Conservation (phyloP, 2,329 filamentous ascomycete species). For the Stagonosporopsis rhizophila region DNA sequence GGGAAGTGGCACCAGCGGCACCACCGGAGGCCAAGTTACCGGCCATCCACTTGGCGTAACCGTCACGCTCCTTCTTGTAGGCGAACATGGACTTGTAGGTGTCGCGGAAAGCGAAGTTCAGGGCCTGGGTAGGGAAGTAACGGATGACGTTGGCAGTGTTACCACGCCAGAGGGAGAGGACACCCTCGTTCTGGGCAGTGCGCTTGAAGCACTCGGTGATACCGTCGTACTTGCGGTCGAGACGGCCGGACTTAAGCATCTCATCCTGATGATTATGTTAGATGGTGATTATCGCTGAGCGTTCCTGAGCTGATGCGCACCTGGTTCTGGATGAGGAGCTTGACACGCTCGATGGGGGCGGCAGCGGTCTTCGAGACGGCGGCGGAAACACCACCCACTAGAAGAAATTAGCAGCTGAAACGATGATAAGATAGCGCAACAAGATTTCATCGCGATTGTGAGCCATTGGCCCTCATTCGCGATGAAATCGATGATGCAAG, state of each 20-base stretch:
- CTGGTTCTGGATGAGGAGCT: constrained; percentile 99
- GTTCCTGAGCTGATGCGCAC: constrained; percentile 64
- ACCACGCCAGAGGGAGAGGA: constrained; percentile 96
- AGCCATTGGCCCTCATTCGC: constrained; percentile 33
- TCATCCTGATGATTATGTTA: constrained; percentile 76
- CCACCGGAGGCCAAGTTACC: constrained; percentile 99
- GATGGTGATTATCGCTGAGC: constrained; percentile 6
- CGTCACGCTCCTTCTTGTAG: constrained; percentile 99
- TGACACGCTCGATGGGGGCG: constrained; percentile 99
- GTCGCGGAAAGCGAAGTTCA: constrained; percentile 99
- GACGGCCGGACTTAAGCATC: constrained; percentile 99
- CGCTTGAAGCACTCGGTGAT: constrained; percentile 95
- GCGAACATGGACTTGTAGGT: constrained; percentile 99
- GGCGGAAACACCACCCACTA: constrained; percentile 99
- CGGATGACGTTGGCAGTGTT: constrained; percentile 99
- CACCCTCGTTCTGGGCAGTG: constrained; percentile 88
- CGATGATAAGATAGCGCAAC: constrained; percentile 14
- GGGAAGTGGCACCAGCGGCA: constrained; percentile 99
- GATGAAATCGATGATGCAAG: constrained; percentile 25
- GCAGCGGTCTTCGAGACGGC: constrained; percentile 99
- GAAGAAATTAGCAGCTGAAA: constrained; percentile 52
- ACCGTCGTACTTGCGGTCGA: constrained; percentile 94
- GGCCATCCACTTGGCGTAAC: constrained; percentile 98
- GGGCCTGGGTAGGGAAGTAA: constrained; percentile 99
- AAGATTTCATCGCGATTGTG: constrained; percentile 17